Conservation (phyloP, 1,284 basidiomycete species). For the Volvariella volvacea region DNA sequence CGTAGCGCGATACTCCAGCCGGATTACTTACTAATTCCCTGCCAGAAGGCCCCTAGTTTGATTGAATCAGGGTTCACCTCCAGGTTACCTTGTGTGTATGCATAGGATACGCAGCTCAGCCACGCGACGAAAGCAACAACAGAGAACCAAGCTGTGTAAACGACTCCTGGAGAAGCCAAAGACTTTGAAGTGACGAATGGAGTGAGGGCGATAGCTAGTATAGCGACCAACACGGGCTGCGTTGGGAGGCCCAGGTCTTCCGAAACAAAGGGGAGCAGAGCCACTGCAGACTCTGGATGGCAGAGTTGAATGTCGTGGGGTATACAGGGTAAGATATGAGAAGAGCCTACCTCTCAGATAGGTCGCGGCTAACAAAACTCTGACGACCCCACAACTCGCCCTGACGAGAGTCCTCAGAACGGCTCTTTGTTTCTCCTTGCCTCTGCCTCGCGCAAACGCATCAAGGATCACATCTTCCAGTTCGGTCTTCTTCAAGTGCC, state of each 20-base stretch:
- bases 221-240: slow-evolving; percentile 25
- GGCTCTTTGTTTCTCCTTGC: slow-evolving; percentile 36
- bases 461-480: slow-evolving; percentile 58
- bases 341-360: slow-evolving; percentile 56
- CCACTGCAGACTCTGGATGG: slow-evolving; percentile 43
- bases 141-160: slow-evolving; percentile 54
- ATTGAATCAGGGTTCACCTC: slow-evolving; percentile 29
- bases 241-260: slow-evolving; percentile 23
- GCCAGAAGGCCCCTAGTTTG: slow-evolving; percentile 48
- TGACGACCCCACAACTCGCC: slow-evolving; percentile 34
- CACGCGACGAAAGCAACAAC: slow-evolving; percentile 51
- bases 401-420: slow-evolving; percentile 35
- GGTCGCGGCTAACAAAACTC: slow-evolving; percentile 45
- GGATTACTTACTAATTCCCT: slow-evolving; percentile 53
- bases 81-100: slow-evolving; percentile 39
- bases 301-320: slow-evolving; percentile 5
- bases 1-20: neutral
- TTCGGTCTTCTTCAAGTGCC: slow-evolving; percentile 57
- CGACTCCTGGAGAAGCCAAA: slow-evolving; percentile 41
- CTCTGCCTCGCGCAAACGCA: slow-evolving; percentile 49
- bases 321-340: slow-evolving; percentile 6
- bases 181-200: slow-evolving; percentile 49
- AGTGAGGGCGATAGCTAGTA: slow-evolving; percentile 35
- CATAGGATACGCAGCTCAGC: slow-evolving; percentile 45
- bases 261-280: slow-evolving; percentile 35